Evolutionary conservation across 1,284 basidiomycete species (phyloP), one percentile per base, ranked within the genome.

Genomic region (Dichomitus squalens): DNA sequence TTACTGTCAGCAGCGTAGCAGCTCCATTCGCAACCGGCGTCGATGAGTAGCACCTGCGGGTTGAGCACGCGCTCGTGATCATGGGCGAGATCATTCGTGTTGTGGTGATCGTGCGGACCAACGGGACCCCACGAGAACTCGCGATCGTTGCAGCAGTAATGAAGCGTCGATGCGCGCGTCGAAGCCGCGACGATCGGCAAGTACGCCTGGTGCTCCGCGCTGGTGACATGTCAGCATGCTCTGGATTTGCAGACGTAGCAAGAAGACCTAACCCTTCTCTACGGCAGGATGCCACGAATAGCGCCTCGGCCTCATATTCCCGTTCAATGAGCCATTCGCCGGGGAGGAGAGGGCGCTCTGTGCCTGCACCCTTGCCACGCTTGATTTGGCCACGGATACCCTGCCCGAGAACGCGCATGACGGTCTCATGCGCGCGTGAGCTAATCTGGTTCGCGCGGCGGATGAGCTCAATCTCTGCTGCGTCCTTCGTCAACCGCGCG

Each of bases 11-110:
- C 82, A 0, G 88, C 89, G 65, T 94, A 92, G 70, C 85, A 90
- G 43, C 86, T 79, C 87, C 86, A 95, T 74, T 97, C 95, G 67
- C 93, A 94, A 0, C 94, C 93, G 1, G 94, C 94, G 68, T 97
- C 95, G 59, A 96, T 94, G 38, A 96, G 82, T 4, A 97, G 78
- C 3, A 95, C 88, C 70, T 95, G 92, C 0, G 93, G 90, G 9
- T 76, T 69, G 35, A 91, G 66, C 9, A 79, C 72, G 47, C 76
- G 79, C 14, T 69, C 64, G 16, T 71, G 59, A 16, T 71, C 72
- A 36, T 80, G 75, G 1, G 74, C 70, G 51, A 89, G 73, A 0
- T 74, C 71, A 29, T 79, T 76, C 21, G 69, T 71, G 68, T 89
- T 87, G 31, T 78, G 66, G 51, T 82, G 80, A 61, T 87, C 83